Percentiles rank a stretch among this genome's conserved stretches.
These are phyloP conservation scores for Lumnitzera racemosa DNA, from an alignment of 345 rosid species.

Conservation along the genomic window DNA sequence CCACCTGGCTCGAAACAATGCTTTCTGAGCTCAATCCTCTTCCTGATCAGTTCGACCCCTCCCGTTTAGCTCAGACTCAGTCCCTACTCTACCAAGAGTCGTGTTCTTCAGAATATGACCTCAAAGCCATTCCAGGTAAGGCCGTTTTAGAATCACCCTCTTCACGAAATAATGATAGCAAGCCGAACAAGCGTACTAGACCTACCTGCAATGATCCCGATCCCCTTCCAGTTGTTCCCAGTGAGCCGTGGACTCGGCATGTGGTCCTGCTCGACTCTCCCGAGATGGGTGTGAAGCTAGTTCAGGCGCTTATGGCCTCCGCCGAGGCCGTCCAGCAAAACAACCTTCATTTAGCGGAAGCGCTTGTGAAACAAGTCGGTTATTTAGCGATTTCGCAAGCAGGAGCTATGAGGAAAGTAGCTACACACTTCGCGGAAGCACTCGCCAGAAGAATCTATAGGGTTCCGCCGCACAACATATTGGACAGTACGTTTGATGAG, in stretches of 20 bases:
- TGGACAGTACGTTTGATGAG: slow-evolving; percentile 45
- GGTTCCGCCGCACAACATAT: slow-evolving; percentile 27
- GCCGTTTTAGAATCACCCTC: slow-evolving; percentile 31
- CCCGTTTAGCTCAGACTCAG: neutral
- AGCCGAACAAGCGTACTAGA: neutral
- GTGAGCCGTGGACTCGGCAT: slow-evolving; percentile 35
- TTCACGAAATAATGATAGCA: neutral
- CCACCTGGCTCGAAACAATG: slow-evolving; percentile 60
- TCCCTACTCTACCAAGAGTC: slow-evolving; percentile 15
- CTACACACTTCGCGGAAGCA: slow-evolving; percentile 77
- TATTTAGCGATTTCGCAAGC: slow-evolving; percentile 48
- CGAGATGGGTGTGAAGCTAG: slow-evolving; percentile 69
- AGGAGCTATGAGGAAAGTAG: slow-evolving; percentile 78
- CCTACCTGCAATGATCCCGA: neutral
- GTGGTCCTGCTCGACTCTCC: slow-evolving; percentile 68
- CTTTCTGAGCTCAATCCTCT: slow-evolving; percentile 52
- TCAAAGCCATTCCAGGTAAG: slow-evolving; percentile 69
- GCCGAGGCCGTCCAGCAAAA: slow-evolving; percentile 67
- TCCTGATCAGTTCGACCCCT: slow-evolving; percentile 32
- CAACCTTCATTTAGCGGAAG: slow-evolving; percentile 47
- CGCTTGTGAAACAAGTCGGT: slow-evolving; percentile 61
- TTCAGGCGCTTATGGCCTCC: slow-evolving; percentile 72
- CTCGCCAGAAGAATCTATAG: slow-evolving; percentile 63
- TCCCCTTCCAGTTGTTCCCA: slow-evolving; percentile 3
- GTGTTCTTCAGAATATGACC: slow-evolving; percentile 49